Conservation (phyloP, 169 alveolate species). For the Prorocentrum cordatum region DNA sequence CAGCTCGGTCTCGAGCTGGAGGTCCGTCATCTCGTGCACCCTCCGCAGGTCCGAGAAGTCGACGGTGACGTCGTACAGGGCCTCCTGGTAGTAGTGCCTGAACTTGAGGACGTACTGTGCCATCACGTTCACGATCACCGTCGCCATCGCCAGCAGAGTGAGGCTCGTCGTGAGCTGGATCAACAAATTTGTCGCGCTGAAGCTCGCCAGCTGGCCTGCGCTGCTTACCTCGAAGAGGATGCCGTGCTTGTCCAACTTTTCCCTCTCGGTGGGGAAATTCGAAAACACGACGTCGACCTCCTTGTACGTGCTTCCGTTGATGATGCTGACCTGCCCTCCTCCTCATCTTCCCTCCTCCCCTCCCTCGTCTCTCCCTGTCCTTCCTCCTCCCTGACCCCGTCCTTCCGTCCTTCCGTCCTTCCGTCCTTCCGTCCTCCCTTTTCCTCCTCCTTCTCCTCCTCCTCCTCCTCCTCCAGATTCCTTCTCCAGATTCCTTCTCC, state of each 20-base stretch:
- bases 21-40: background rate
- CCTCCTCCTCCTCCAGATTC: too few species aligned
- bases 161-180: background rate
- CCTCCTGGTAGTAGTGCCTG: background rate
- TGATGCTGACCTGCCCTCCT: too few species aligned
- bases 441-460: too few species aligned
- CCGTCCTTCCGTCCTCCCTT: too few species aligned
- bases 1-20: background rate
- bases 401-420: too few species aligned
- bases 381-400: too few species aligned
- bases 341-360: too few species aligned
- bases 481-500: too few species aligned
- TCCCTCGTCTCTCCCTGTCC: too few species aligned
- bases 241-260: background rate
- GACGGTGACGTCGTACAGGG: background rate
- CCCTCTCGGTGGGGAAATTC: background rate
- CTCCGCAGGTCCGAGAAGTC: background rate
- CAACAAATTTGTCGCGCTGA: background rate
- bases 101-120: background rate
- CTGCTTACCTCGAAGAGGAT: background rate
- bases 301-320: background rate
- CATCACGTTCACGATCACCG: background rate
- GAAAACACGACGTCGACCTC: background rate
- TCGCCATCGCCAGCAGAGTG: background rate
- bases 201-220: background rate